Conservation (phyloP, 257 asterid genomes). For the Paulownia fortunei region DNA sequence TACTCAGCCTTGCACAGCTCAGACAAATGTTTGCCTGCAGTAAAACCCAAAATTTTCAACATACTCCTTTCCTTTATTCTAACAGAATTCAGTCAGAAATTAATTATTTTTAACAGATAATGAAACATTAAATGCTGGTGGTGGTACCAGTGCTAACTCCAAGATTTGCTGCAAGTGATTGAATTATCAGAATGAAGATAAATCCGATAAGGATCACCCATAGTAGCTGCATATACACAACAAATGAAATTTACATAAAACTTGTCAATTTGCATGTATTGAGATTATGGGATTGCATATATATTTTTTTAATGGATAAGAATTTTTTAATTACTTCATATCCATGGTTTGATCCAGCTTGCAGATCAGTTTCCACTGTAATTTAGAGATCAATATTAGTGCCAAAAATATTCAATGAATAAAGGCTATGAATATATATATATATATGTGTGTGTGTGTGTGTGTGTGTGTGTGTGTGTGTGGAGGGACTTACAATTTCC, state of each 20-base stretch:
- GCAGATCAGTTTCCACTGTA: conserved; percentile 94
- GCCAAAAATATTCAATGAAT: no score
- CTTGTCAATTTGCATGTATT: no score
- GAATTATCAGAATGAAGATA: conserved; percentile 82
- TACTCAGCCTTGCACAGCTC: conserved; percentile 87
- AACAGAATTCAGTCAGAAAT: background rate
- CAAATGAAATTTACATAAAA: no score
- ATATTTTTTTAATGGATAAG: background rate
- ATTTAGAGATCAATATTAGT: no score
- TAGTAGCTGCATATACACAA: conserved; percentile 58
- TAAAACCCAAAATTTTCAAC: no score
- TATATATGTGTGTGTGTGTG: background rate
- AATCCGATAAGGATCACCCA: conserved; percentile 94
- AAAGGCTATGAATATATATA: background rate
- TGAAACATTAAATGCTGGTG: conserved; percentile 19
- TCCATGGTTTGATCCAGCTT: conserved; percentile 91
- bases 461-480: no score
- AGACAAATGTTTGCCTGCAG: conserved; percentile 82
- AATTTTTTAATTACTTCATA: conserved; percentile 58
- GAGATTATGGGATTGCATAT: no score
- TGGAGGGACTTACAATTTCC: conserved; percentile 87
- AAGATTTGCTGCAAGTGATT: conserved; percentile 94
- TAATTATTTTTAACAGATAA: background rate
- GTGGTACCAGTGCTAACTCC: conserved; percentile 85
- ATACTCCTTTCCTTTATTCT: background rate